Conservation (phyloP, 495 filamentous ascomycete species). For the Penicillium paxilli region DNA sequence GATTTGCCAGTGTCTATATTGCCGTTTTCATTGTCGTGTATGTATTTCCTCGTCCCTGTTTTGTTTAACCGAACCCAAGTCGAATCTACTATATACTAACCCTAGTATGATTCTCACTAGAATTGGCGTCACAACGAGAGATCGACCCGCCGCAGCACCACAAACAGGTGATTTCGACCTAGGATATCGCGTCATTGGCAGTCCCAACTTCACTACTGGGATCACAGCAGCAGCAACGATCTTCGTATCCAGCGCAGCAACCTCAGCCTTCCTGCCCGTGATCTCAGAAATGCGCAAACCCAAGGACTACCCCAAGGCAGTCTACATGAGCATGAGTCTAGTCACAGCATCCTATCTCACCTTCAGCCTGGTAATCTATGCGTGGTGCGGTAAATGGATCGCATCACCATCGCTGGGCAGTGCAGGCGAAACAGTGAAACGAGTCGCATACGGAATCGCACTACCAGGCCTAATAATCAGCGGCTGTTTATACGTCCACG, state of each 20-base stretch:
- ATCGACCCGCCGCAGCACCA: constrained; percentile 40
- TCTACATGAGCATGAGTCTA: constrained; percentile 59
- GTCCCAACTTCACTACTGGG: constrained; percentile 35
- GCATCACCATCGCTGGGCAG: constrained; percentile 70
- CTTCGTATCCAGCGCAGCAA: constrained; percentile 52
- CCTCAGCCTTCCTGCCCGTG: constrained; percentile 70
- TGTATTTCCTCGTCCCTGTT: constrained; percentile 5
- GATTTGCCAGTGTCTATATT: constrained; percentile 43
- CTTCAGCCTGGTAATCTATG: constrained; percentile 58
- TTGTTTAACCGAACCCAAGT: too few species aligned
- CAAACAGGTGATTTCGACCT: constrained; percentile 39
- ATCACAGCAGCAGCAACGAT: constrained; percentile 44
- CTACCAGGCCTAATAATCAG: constrained; percentile 58
- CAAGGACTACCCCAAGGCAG: constrained; percentile 61
- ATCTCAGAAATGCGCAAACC: constrained; percentile 76
- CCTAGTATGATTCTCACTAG: constrained; percentile 11
- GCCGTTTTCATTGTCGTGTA: constrained; percentile 53
- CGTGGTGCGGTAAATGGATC: constrained; percentile 66
- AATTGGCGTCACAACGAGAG: constrained; percentile 41
- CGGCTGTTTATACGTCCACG: constrained; percentile 65
- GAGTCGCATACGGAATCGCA: constrained; percentile 71
- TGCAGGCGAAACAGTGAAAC: constrained; percentile 60
- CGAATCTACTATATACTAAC: constrained; percentile 12
- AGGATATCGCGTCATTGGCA: constrained; percentile 42
- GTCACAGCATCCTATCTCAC: constrained; percentile 64